Conservation (phyloP, 768 basidiomycete species). For the Amanita rubescens region DNA sequence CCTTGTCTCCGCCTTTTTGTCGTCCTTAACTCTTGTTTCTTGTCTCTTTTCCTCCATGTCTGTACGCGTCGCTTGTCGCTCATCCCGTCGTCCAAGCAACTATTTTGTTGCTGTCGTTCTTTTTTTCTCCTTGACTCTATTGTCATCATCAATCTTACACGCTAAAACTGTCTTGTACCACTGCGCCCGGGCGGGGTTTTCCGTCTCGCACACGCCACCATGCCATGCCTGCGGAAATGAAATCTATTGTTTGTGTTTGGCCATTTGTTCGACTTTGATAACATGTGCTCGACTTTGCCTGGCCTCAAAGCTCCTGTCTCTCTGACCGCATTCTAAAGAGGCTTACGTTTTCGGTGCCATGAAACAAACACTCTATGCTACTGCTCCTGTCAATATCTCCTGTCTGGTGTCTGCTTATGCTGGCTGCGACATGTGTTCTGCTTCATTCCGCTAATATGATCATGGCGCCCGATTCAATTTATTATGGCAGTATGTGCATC, state of each 20-base stretch:
- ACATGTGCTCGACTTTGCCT: background rate
- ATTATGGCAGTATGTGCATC: background rate
- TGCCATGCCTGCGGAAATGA: constrained; percentile 6
- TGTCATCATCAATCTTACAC: background rate
- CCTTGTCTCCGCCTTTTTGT: constrained; percentile 16
- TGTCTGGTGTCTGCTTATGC: background rate
- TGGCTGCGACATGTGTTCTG: constrained; percentile 4
- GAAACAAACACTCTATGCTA: background rate
- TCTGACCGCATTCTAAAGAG: background rate
- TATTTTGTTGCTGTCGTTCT: background rate
- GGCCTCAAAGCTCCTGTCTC: constrained; percentile 5
- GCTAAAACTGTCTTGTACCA: background rate
- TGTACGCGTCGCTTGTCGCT: background rate
- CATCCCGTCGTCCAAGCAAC: background rate
- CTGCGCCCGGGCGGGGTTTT: constrained; percentile 3
- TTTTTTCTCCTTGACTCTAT: background rate
- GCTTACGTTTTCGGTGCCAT: background rate
- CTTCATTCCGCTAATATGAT: constrained; percentile 1
- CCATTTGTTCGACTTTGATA: background rate
- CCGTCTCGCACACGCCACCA: constrained; percentile 3
- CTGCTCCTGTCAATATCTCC: constrained; percentile 5
- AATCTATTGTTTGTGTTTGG: background rate
- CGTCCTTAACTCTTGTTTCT: background rate
- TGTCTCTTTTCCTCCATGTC: background rate
- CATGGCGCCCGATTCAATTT: background rate